Conservation (phyloP, 2,329 filamentous ascomycete species). For the Chaetomium sp. region DNA sequence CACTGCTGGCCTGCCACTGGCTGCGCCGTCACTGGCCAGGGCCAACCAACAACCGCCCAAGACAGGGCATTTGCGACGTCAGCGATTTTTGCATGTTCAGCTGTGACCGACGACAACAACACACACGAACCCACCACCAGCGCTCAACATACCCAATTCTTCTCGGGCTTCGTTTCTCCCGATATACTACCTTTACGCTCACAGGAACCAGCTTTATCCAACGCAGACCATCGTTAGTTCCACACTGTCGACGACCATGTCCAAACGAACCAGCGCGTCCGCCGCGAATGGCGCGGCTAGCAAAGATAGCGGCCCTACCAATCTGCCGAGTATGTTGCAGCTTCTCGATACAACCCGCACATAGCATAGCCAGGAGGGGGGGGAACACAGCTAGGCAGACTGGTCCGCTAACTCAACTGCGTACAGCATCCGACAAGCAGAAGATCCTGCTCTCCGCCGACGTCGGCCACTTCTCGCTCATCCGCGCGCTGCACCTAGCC, state of each 20-base stretch:
- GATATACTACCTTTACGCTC: too few species aligned
- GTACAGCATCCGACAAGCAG: slow-evolving; percentile 64
- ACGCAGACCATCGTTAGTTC: neutral
- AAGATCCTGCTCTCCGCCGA: slow-evolving; percentile 64
- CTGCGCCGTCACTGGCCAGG: neutral
- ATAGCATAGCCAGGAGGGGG: neutral
- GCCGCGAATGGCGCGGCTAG: slow-evolving; percentile 41
- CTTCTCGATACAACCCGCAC: neutral
- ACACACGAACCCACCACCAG: too few species aligned
- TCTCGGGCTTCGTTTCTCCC: too few species aligned
- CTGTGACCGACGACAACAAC: too few species aligned
- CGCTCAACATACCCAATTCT: too few species aligned
- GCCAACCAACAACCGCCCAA: slow-evolving; percentile 2
- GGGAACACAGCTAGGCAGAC: neutral
- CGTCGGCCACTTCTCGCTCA: slow-evolving; percentile 65
- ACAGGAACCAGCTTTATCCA: too few species aligned
- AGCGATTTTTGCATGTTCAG: neutral
- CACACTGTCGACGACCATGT: slow-evolving; percentile 43
- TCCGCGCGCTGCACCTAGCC: slow-evolving; percentile 67
- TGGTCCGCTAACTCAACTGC: slow-evolving; percentile 12
- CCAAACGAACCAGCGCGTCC: slow-evolving; percentile 50
- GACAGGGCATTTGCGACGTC: slow-evolving; percentile 2
- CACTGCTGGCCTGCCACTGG: neutral
- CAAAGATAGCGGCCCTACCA: slow-evolving; percentile 29
- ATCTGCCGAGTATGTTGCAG: slow-evolving; percentile 17